Conservation (phyloP, 169 alveolate genomes). For the Cyclospora cayetanensis region DNA sequence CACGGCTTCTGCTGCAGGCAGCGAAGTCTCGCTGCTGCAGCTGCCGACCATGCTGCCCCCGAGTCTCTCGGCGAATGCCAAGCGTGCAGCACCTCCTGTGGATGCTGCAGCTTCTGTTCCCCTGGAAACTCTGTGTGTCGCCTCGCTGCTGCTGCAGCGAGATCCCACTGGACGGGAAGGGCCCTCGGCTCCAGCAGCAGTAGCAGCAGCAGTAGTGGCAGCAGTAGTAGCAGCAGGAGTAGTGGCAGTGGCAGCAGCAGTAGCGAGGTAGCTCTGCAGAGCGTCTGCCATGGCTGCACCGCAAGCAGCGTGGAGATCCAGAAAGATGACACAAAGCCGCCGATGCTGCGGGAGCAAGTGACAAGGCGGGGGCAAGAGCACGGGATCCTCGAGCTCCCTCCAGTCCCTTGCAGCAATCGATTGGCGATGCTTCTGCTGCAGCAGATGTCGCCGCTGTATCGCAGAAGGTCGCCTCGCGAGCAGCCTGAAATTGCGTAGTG, state of each 20-base stretch:
- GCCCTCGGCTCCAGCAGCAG: background rate
- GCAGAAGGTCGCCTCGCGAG: background rate
- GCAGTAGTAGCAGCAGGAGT: background rate
- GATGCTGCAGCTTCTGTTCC: background rate
- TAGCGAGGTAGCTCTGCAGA: background rate
- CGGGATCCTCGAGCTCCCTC: slow-evolving; percentile 1
- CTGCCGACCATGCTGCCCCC: background rate
- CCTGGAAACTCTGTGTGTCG: background rate
- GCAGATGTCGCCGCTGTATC: slow-evolving; percentile 10
- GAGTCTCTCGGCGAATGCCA: background rate
- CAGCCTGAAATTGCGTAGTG: background rate
- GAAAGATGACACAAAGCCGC: background rate
- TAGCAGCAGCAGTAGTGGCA: slow-evolving; percentile 13
- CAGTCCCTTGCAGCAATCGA: background rate
- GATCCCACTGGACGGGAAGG: no score
- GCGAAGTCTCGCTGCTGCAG: slow-evolving; percentile 10
- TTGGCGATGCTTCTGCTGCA: slow-evolving; percentile 17
- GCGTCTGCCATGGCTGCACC: slow-evolving; percentile 2
- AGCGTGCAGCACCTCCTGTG: background rate
- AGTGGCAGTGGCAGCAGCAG: background rate
- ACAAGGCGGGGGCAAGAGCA: background rate
- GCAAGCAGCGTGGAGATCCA: background rate
- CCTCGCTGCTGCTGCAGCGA: slow-evolving; percentile 14
- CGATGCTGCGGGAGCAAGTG: slow-evolving; percentile 51
- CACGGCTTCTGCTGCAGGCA: slow-evolving; percentile 6